Base-by-base conservation (phyloP, 805 yeast genomes). In the Pichia heedii region DNA sequence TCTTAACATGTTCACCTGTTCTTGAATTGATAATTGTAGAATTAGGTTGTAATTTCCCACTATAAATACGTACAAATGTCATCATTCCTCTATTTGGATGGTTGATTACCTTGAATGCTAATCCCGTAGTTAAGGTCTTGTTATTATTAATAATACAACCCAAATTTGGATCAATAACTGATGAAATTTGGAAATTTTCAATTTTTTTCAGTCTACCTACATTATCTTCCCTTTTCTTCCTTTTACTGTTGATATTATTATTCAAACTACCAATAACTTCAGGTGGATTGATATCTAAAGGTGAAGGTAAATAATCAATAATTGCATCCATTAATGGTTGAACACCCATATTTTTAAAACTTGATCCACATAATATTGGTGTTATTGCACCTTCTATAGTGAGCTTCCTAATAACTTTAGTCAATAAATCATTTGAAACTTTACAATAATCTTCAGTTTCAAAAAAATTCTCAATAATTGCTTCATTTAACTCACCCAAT, bases 341-440 rank as follows among this genome's bases (percentile, higher is more conserved):
- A 3, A 93, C 95, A 22, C 98, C 98, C 37, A 90, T 84, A 59
- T 90, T 90, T 51, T 72, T 75, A 63, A 90, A 93, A 43, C 96
- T 84, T 2, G 97, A 84, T 12, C 98, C 98, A 62, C 97, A 88
- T 32, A 89, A 63, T 0, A 93, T 84, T 0, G 98, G 97, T 0
- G 81, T 74, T 1, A 85, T 70, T 33, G 65, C 61, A 39, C 74
- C 71, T 1, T 60, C 58, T 7, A 86, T 50, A 0, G 96, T 84
- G 3, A 84, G 78, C 21, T 63, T 66, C 41, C 84, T 68, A 8
- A 93, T 70, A 0, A 95, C 81, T 15, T 57, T 53, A 36, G 71
- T 74, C n/a, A 93, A 63, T 1, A 74, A 54, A 0, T 53, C 51
- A 0, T 77, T 49, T 0, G 90, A 75, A 1, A 93, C 80, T 33